Base-by-base conservation (phyloP, 306 rosid genomes). In the Morella rubra region DNA sequence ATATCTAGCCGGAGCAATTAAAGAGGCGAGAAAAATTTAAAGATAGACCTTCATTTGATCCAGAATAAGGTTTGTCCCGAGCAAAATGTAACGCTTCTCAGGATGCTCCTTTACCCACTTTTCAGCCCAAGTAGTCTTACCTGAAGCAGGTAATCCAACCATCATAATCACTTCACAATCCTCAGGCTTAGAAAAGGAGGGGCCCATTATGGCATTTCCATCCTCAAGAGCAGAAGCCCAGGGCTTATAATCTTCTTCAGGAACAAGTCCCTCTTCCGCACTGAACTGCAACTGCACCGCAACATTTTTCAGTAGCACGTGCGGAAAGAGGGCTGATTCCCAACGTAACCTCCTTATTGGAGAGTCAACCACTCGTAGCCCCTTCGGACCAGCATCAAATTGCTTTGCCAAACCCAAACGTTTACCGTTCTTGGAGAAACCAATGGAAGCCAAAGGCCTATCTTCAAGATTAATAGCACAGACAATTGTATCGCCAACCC, bases 41-140 rank as follows among this genome's bases (percentile, higher is more conserved):
- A 12, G 3, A 27, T 55, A 20, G 75, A 90, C 93, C 90, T 84
- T 90, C 93, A 85, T 90, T 81, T 76, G 90, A 67, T 87, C 90
- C 59, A 87, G 77, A 84, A 84, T 67, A 20, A 62, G 72, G 56
- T 89, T 85, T 18, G 87, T 90, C 40, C 90, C 90, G 9, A 90
- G 94, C 85, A 87, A 66, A 75, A 84, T 80, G 79, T 81, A 86
- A 45, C 83, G 90, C 80, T 86, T 88, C 66, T 86, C 88, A 3
- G 86, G 88, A 52, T 86, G 89, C 58, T 84, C 82, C 69, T 75
- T 84, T 54, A 61, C 80, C 89, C 89, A 86, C 67, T 79, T 86
- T 73, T 84, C 87, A 5, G 92, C 95, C 92, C 92, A 88, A 3
- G 91, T 88, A 77, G 85, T 90, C 78, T 90, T 90, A 5, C 92